Evolutionary conservation across 345 rosid genomes (phyloP).

Genomic region (Alliaria petiolata): DNA sequence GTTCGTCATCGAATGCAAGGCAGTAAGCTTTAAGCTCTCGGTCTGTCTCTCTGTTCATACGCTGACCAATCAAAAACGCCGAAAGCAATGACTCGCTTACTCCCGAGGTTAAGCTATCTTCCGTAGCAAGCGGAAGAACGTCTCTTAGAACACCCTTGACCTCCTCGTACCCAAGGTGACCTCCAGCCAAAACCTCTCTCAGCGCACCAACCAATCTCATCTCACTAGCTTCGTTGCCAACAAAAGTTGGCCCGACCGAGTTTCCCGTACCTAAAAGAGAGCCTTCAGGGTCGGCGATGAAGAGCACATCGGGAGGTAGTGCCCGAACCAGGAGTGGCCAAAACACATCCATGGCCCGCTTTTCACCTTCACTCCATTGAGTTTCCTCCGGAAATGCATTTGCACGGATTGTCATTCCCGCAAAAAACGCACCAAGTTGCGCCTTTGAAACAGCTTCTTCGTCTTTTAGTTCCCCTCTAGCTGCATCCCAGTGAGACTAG

Average conservation of each 20-base stretch:
- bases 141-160: conserved; percentile 86
- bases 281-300: conserved; percentile 95
- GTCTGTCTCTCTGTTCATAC: conserved; percentile 95
- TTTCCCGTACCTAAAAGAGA: conserved; percentile 71
- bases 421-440: conserved; percentile 94
- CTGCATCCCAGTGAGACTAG: conserved; percentile 32
- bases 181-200: conserved; percentile 93
- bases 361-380: conserved; percentile 96
- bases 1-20: conserved; percentile 94
- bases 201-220: conserved; percentile 96
- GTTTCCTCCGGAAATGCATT: conserved; percentile 89
- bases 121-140: conserved; percentile 64
- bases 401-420: conserved; percentile 91
- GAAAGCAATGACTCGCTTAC: conserved; percentile 88
- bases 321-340: conserved; percentile 76
- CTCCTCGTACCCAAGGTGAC: conserved; percentile 93
- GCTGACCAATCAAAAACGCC: conserved; percentile 94
- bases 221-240: conserved; percentile 63
- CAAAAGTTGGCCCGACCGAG: conserved; percentile 72
- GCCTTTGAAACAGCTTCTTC: conserved; percentile 83
- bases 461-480: conserved; percentile 66
- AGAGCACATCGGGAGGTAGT: conserved; percentile 78
- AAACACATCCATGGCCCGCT: conserved; percentile 59
- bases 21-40: conserved; percentile 96
- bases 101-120: conserved; percentile 44